phyloP scores from a whole-genome alignment of 164 flowering plant species.

The Euptelea pleiosperma region DNA sequence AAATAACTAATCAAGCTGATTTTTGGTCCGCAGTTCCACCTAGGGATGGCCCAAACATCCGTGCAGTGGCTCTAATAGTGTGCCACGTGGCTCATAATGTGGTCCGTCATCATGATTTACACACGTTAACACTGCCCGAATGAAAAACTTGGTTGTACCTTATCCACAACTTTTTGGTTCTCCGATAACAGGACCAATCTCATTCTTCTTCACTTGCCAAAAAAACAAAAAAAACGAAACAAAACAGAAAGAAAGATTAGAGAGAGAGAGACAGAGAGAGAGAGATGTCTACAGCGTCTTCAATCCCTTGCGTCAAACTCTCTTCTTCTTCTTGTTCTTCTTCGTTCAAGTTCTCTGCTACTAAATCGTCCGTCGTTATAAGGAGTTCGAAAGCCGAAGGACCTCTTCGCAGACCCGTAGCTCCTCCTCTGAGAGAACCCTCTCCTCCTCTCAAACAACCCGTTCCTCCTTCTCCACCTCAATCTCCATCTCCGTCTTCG shows the following conservation, averaged over 20 bases:
- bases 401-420: slow-evolving; percentile 70
- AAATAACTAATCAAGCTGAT: too few relatives aligned
- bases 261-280: slow-evolving; percentile 4
- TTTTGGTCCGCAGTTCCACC: too few relatives aligned
- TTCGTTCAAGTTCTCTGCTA: slow-evolving; percentile 31
- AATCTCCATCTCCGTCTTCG: slow-evolving; percentile 29
- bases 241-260: slow-evolving; percentile 1
- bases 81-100: too few relatives aligned
- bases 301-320: slow-evolving; percentile 57
- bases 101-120: too few relatives aligned
- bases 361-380: slow-evolving; percentile 35
- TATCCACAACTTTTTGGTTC: slow-evolving; percentile 46
- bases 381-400: slow-evolving; percentile 81
- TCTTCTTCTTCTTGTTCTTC: slow-evolving; percentile 27
- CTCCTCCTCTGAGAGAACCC: slow-evolving; percentile 47
- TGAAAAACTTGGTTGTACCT: slow-evolving; percentile 51
- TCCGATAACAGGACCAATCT: slow-evolving; percentile 1
- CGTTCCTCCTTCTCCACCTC: slow-evolving; percentile 39
- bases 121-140: too few relatives aligned
- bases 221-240: slow-evolving; percentile 1
- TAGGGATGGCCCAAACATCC: too few relatives aligned
- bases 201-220: slow-evolving; percentile 14
- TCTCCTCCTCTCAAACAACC: slow-evolving; percentile 43
- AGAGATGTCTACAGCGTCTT: slow-evolving; percentile 58
- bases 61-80: too few relatives aligned